Percentiles rank a stretch among this genome's conserved stretches.
phyloP scores from a whole-genome alignment of 2,329 filamentous ascomycete species.

The Verticillium nubilum region DNA sequence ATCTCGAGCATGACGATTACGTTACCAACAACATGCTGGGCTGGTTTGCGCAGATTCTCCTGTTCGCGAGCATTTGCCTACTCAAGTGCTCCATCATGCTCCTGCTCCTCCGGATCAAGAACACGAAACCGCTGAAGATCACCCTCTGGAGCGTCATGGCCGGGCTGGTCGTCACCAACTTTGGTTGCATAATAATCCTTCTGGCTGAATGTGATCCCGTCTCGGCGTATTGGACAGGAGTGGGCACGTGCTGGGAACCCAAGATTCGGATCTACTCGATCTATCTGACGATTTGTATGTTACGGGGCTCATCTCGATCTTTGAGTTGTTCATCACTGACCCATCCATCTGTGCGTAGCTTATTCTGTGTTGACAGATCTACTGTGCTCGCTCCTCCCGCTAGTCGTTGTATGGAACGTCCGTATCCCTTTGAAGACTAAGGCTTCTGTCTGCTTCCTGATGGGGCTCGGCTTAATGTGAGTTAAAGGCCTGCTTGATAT shows the following conservation, averaged over 20 bases:
- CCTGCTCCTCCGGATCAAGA: slow-evolving; percentile 34
- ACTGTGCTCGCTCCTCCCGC: slow-evolving; percentile 19
- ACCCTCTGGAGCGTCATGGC: slow-evolving; percentile 25
- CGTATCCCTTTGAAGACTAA: slow-evolving; percentile 23
- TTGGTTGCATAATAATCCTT: slow-evolving; percentile 23
- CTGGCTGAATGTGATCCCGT: slow-evolving; percentile 25
- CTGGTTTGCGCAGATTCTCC: slow-evolving; percentile 32
- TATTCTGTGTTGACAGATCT: slow-evolving; percentile 20
- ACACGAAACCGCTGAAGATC: slow-evolving; percentile 21
- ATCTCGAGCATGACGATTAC: slow-evolving; percentile 23
- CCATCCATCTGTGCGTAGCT: slow-evolving; percentile 2
- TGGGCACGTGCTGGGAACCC: slow-evolving; percentile 22
- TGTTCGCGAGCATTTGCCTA: slow-evolving; percentile 32
- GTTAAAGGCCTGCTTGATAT: not conserved
- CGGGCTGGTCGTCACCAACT: slow-evolving; percentile 24
- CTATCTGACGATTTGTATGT: slow-evolving; percentile 23
- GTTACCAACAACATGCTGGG: slow-evolving; percentile 28
- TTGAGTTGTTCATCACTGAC: not conserved
- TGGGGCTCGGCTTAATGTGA: slow-evolving; percentile 23
- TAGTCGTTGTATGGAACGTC: slow-evolving; percentile 26
- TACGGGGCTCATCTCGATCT: not conserved
- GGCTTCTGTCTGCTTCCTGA: slow-evolving; percentile 22
- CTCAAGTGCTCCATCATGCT: slow-evolving; percentile 36
- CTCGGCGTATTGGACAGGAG: slow-evolving; percentile 23
- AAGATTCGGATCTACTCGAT: slow-evolving; percentile 26